Evolutionary conservation across 768 basidiomycete species (phyloP), one percentile per base, ranked within the genome.

Genomic region (Kwoniella bestiolae): DNA sequence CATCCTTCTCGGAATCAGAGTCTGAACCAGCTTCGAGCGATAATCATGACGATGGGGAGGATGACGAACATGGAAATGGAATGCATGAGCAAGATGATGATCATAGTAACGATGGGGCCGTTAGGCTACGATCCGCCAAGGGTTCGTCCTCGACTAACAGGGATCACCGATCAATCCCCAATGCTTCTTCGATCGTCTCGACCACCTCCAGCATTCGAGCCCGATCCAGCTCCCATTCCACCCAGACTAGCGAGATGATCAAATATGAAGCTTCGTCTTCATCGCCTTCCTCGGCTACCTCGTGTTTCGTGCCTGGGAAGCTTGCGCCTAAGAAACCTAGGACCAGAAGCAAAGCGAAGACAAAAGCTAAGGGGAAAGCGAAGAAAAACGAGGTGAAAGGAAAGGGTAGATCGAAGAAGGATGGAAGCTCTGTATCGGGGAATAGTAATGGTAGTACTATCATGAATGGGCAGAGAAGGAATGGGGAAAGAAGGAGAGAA

Each of bases 401-500:
- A 5, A 18, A 44, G 2, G 28, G 26, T 29, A 29, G 21, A 51
- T 25, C 56, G 18, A 46, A 29, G 14, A 18, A 25, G 14, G 28
- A 44, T 14, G 4, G 26, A 38, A n/a, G 7, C 21, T 32, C 47
- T 28, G 31, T n/a, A 11, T 53, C 46, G 8, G 28, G 29, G 14
- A 38, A 32, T 16, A 7, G 46, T 2, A 45, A 16, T 28, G 21
- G 11, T 2, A 59, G 35, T 4, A 25, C 7, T 5, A 18, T 25
- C 16, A 29, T 9, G 44, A 47, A 29, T 28, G 46, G 46, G 2
- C 58, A 60, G 26, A 47, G 58, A 35, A 49, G 47, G 46, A 64
- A 58, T 28, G 58, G 61, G 29, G 59, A 60, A 35, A 52, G 56
- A 32, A 45, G 69, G 46, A 53, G 55, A 32, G 61, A 63, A 31